phyloP scores from a whole-genome alignment of 2,329 filamentous ascomycete genomes.

The Hypoxylon sp. region DNA sequence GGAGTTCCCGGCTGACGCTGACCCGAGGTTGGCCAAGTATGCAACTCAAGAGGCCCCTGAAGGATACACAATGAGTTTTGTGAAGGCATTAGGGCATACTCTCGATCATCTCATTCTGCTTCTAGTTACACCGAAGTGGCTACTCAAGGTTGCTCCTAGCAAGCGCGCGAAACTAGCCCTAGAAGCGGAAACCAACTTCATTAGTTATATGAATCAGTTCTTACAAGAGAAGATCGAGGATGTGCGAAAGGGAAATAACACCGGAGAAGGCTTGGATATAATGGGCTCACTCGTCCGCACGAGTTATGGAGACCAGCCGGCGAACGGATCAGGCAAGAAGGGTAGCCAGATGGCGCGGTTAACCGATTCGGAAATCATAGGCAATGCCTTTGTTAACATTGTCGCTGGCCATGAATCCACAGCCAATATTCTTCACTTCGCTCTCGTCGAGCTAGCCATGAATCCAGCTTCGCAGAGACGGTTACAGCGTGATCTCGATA shows the following conservation, averaged over 20 bases:
- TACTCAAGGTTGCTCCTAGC: slow-evolving; percentile 66
- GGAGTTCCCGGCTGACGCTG: slow-evolving; percentile 58
- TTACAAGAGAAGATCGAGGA: slow-evolving; percentile 70
- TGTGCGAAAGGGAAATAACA: slow-evolving; percentile 53
- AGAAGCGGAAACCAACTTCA: slow-evolving; percentile 72
- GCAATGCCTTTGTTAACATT: slow-evolving; percentile 77
- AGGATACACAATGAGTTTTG: slow-evolving; percentile 75
- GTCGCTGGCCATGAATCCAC: slow-evolving; percentile 86
- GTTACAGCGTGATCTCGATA: slow-evolving; percentile 77
- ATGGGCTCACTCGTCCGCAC: slow-evolving; percentile 65
- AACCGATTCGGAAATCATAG: slow-evolving; percentile 75
- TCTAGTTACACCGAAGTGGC: slow-evolving; percentile 69
- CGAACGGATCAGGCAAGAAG: slow-evolving; percentile 38
- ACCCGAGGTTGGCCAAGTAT: slow-evolving; percentile 63
- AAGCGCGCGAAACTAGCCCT: slow-evolving; percentile 65
- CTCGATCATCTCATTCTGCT: slow-evolving; percentile 74
- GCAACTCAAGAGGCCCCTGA: slow-evolving; percentile 59
- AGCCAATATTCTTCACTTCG: slow-evolving; percentile 80
- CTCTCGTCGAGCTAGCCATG: slow-evolving; percentile 75
- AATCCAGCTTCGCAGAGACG: slow-evolving; percentile 72
- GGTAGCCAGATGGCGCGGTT: slow-evolving; percentile 56
- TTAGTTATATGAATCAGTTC: slow-evolving; percentile 77
- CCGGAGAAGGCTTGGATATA: slow-evolving; percentile 64
- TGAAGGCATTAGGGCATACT: slow-evolving; percentile 70
- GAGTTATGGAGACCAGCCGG: slow-evolving; percentile 53